Percentiles rank a stretch among this genome's conserved stretches.
phyloP scores from a whole-genome alignment of 2,329 filamentous ascomycete genomes.

The Cephalotrichum gorgonifer region DNA sequence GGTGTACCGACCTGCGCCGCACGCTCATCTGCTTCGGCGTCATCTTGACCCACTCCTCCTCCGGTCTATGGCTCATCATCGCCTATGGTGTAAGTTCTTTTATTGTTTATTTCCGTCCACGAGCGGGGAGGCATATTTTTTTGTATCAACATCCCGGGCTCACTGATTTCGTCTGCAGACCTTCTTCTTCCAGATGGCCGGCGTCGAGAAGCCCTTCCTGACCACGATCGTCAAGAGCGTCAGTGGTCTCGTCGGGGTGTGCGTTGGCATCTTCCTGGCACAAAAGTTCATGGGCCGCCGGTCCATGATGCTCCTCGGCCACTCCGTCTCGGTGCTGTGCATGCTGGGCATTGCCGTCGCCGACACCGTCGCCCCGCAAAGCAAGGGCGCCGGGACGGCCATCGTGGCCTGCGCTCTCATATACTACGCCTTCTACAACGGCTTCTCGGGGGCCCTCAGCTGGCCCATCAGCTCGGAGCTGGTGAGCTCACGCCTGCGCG shows the following conservation, averaged over 20 bases:
- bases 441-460: constrained; percentile 37
- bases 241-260: constrained; percentile 35
- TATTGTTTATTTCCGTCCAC: background rate
- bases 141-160: background rate
- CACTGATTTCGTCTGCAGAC: constrained; percentile 22
- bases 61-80: constrained; percentile 33
- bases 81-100: constrained; percentile 14
- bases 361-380: constrained; percentile 26
- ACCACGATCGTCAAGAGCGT: constrained; percentile 38
- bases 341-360: constrained; percentile 38
- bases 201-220: constrained; percentile 35
- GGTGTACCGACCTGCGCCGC: constrained; percentile 30
- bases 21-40: constrained; percentile 30
- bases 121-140: too few species aligned
- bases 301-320: constrained; percentile 33
- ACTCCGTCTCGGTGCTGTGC: constrained; percentile 34
- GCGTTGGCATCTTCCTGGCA: constrained; percentile 36
- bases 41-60: constrained; percentile 28
- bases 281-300: constrained; percentile 36
- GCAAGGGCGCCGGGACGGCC: constrained; percentile 21
- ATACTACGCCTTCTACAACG: constrained; percentile 39
- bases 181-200: constrained; percentile 45
- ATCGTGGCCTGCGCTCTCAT: constrained; percentile 35
- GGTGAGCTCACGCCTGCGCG: constrained; percentile 38
- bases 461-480: constrained; percentile 41